Evolutionary conservation across 306 rosid species (phyloP), one percentile per base, ranked within the genome.

Genomic region (Cyclanthera cordifolia): DNA sequence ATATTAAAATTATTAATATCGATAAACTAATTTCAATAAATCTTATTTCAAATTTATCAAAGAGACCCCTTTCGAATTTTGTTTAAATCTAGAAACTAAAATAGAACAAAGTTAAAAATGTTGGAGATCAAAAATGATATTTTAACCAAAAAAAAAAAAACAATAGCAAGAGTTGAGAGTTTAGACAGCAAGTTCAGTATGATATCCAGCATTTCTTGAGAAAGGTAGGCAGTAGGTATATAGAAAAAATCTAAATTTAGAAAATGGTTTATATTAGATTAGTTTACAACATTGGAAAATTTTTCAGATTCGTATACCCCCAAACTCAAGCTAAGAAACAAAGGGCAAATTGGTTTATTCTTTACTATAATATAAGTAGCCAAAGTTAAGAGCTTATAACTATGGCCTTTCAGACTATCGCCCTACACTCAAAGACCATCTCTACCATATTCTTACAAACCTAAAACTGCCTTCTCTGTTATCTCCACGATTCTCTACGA

Each of bases 261-360:
- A 45, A 45, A 20, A 45, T 53, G 37, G 53, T 45, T 14, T 45
- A 65, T 64, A 65, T 65, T 65, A 65, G 51, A 65, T 65, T 32
- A 32, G 6, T 1, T 32, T 45, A 56, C 63, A 56, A 73, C 63
- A 47, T 59, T 48, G 55, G 67, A 79, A 79, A 72, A 20, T 66
- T 75, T 30, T 13, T 51, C 56, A 66, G 65, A 72, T 46, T 32
- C 28, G 72, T 69, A 69, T 69, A 69, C 72, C 52, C 71, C 55
- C 61, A 46, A 5, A 45, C 53, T 65, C 24, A 65, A 21, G 17
- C 70, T 65, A 65, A 45, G 4, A 45, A 21, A 45, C 19, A 20
- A 63, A 12, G 4, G 10, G 11, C 19, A n/a, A 65, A 65, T 19
- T 19, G 54, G 37, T 11, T 65, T 45, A 65, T 65, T 65, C 54